Conservation (phyloP, 257 asterid genomes). For the Plectranthus barbatus region DNA sequence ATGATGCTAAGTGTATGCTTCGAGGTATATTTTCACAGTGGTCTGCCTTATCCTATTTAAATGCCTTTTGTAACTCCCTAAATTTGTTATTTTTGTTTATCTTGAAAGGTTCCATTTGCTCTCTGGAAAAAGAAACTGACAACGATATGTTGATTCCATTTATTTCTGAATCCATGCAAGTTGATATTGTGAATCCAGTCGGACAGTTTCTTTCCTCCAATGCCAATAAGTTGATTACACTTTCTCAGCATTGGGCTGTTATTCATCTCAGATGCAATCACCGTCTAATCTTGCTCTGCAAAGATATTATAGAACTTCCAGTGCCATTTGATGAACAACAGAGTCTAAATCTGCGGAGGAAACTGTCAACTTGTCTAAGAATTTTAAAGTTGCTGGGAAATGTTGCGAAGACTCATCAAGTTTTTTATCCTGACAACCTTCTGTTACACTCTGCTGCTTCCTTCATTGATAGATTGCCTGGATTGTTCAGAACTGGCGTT, state of each 20-base stretch:
- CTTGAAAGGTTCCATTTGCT: constrained; percentile 58
- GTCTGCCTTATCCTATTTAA: constrained; percentile 11
- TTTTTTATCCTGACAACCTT: constrained; percentile 38
- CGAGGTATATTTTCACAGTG: constrained; percentile 43
- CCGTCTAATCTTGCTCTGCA: constrained; percentile 55
- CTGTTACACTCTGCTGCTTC: constrained; percentile 67
- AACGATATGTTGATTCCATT: constrained; percentile 47
- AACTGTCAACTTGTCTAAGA: constrained; percentile 54
- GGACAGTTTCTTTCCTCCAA: constrained; percentile 37
- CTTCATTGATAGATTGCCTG: constrained; percentile 47
- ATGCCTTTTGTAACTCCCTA: background rate
- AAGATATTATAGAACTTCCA: constrained; percentile 43
- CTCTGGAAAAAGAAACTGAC: constrained; percentile 60
- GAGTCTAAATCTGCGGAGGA: constrained; percentile 45
- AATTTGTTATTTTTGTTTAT: constrained; percentile 5
- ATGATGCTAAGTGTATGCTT: constrained; percentile 51
- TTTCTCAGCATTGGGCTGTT: constrained; percentile 73
- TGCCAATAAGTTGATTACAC: constrained; percentile 31
- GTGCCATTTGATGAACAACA: constrained; percentile 52
- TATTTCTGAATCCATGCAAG: constrained; percentile 54
- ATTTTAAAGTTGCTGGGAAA: constrained; percentile 58
- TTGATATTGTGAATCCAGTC: constrained; percentile 32
- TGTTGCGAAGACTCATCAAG: constrained; percentile 49
- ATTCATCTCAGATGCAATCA: constrained; percentile 71
- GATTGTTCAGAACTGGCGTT: constrained; percentile 44